Base-by-base conservation (phyloP, 2,329 filamentous ascomycete genomes). In the Alternaria dauci region DNA sequence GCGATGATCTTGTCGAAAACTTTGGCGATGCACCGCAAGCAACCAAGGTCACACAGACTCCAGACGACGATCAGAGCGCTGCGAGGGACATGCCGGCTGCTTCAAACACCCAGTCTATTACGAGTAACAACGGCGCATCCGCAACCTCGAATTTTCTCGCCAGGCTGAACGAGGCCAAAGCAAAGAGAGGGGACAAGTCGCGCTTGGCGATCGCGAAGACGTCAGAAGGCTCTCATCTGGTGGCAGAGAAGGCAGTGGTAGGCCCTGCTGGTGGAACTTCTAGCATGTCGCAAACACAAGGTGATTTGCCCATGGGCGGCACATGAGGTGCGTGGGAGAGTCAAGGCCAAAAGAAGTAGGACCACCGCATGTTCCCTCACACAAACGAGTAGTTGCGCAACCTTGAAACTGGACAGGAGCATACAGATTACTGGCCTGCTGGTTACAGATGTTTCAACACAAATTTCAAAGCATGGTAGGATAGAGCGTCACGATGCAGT, bases 101-200 rank as follows among this genome's bases (percentile, higher is more conserved):
- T 9, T 8, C 38, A 12, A 53, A 58, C 30, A 30, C 28, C 14
- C 57, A 59, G 14, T 26, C 8, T 9, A 5, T 50, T 44, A 43
- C 65, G 25, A 59, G 9, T 8, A 16, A 54, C n/a, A 32, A 52
- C 3, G 59, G 55, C 12, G 59, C 57, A 6, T 58, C 71, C 25
- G 56, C 62, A 3, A 73, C 80, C 30, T 74, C 74, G 3, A 72
- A 71, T 28, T 83, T 83, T 61, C 69, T 83, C 2, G 75, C 77
- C 47, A 73, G 69, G 20, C 58, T 82, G 16, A 80, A 81, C 23
- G 71, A 75, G 16, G 76, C 78, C 30, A 83, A 83, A 62, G 73
- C 73, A 4, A 76, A 75, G 57, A 76, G 77, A 56, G 80, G 81
- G 38, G 81, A 82, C 36, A 66, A 60, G 30, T 67, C 68, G 20